Percentiles rank a stretch among this genome's conserved stretches.
phyloP scores from a whole-genome alignment of 2,329 filamentous ascomycete genomes.

The Microdochium paspali region DNA sequence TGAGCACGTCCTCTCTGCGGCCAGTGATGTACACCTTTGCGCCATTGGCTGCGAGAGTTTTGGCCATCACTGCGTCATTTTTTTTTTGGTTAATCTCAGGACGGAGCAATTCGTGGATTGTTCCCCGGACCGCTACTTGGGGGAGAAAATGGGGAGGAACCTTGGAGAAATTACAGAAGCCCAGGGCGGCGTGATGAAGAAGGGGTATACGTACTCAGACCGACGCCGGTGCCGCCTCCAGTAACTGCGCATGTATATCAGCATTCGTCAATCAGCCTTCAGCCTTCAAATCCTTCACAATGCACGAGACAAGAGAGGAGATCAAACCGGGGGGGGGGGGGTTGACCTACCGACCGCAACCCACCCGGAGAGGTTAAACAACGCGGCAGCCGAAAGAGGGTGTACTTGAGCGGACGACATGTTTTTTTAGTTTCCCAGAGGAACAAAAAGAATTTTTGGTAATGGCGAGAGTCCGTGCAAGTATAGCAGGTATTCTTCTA shows the following conservation, averaged over 20 bases:
- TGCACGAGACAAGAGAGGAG: too few relatives aligned
- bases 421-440: background rate
- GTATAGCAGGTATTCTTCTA: too few relatives aligned
- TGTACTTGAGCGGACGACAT: background rate
- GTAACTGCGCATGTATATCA: background rate
- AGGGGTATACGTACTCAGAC: background rate
- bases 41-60: conserved; percentile 34
- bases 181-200: background rate
- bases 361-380: background rate
- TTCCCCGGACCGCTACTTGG: too few relatives aligned
- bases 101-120: too few relatives aligned
- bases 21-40: conserved; percentile 26
- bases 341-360: background rate
- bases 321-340: background rate
- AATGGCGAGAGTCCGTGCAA: too few relatives aligned
- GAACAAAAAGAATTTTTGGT: too few relatives aligned
- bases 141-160: too few relatives aligned
- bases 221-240: background rate
- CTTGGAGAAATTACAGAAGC: background rate
- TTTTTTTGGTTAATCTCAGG: too few relatives aligned
- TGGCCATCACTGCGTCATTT: conserved; percentile 32
- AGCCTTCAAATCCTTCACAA: too few relatives aligned
- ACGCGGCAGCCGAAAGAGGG: background rate
- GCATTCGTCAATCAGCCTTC: background rate
- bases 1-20: conserved; percentile 31